Base-by-base conservation (phyloP, 2,329 filamentous ascomycete genomes). In the Ophiostoma tasmaniense region DNA sequence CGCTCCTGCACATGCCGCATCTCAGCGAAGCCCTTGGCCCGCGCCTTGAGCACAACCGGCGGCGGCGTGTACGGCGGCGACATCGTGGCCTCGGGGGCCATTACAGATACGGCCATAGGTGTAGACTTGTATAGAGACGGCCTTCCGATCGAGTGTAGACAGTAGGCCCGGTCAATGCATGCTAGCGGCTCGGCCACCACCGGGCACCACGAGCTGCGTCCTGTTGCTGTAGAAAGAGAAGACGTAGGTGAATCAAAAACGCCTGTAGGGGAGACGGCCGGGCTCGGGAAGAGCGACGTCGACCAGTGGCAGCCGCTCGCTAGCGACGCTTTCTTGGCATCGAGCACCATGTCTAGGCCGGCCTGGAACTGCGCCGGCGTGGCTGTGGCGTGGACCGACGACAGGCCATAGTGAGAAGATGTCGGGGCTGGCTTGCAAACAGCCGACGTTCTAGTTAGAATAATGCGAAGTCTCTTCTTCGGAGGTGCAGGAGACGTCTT, bases 111-210 rank as follows among this genome's bases (percentile, higher is more conserved):
- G n/a, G n/a, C n/a, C n/a, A n/a, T 62, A 8, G 28, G 59, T 6
- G 30, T 22, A 17, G 2, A 2, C 5, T 35, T 42, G 11, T 10
- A 4, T 8, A 52, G 52, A 2, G 52, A 8, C 64, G 17, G 1
- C 20, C 22, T 33, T 7, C 39, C 64, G 17, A 67, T 13, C 11
- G 62, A 55, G 66, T 72, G 71, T 17, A 67, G 14, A 22, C 71
- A 72, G 45, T 62, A 66, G 11, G 42, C 67, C 65, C 66, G 65
- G n/a, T 69, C 67, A 11, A 66, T 68, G 55, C 71, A 72, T 7
- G 66, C 66, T 25, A 71, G 66, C 28, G 70, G 68, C 68, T 28
- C 35, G 5, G 66, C 71, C n/a, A 66, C 71, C 1, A 71, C 37
- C 10, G 66, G 67, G 22, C 71, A 72, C 70, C 70, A 71, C 28